Conservation (phyloP, 164 flowering plant genomes). For the Hamamelis virginiana region DNA sequence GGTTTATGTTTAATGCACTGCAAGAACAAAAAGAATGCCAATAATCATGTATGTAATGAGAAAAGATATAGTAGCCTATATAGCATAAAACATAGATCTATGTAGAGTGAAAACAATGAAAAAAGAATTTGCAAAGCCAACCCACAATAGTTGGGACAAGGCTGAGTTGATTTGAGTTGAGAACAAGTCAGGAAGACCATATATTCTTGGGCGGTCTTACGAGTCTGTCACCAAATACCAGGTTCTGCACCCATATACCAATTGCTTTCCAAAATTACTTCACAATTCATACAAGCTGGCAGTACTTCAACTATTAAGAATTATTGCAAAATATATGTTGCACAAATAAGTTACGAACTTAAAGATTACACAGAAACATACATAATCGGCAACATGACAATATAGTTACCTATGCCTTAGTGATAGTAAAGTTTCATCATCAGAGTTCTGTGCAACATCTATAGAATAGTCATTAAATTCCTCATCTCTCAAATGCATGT, state of each 20-base stretch:
- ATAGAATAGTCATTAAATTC: conserved; percentile 19
- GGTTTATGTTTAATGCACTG: too few relatives aligned
- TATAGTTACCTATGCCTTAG: conserved; percentile 34
- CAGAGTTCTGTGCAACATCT: conserved; percentile 43
- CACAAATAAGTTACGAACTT: not conserved
- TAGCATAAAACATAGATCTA: not conserved
- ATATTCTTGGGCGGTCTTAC: not conserved
- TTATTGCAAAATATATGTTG: too few relatives aligned
- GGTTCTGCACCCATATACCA: not conserved
- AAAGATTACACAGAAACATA: not conserved
- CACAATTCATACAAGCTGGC: not conserved
- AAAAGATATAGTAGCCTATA: not conserved
- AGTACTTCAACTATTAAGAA: not conserved
- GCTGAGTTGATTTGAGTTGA: not conserved
- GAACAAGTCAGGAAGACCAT: too few relatives aligned
- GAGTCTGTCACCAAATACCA: not conserved
- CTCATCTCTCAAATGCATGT: conserved; percentile 36
- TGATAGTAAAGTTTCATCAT: conserved; percentile 56
- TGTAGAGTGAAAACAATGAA: not conserved
- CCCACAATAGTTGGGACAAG: too few relatives aligned
- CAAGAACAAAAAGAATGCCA: too few relatives aligned
- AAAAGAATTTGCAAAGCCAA: not conserved
- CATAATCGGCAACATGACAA: not conserved
- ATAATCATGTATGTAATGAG: too few relatives aligned
- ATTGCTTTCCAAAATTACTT: not conserved